These are phyloP conservation scores for Penicillium sp. DNA, from an alignment of 2,329 filamentous ascomycete species.

Conservation along the genomic window DNA sequence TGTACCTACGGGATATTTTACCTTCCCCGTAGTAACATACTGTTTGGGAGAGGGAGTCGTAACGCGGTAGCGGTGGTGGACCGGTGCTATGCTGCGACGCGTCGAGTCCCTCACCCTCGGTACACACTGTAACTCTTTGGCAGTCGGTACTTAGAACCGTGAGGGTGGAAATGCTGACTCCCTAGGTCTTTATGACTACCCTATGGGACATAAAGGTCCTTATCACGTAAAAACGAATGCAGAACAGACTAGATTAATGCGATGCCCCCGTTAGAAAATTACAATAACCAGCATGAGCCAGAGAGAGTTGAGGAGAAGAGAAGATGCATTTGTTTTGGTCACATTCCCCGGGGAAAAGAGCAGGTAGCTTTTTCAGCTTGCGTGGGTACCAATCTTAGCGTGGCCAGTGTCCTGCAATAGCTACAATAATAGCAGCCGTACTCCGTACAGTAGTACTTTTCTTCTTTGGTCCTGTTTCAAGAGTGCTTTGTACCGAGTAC, in stretches of 20 bases:
- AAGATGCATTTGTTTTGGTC: neutral
- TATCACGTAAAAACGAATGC: neutral
- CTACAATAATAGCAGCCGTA: neutral
- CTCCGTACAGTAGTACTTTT: neutral
- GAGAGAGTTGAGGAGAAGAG: neutral
- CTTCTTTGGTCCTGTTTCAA: neutral
- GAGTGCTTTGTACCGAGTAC: neutral
- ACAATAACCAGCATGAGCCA: neutral
- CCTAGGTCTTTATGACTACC: neutral
- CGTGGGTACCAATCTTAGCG: constrained; percentile 1
- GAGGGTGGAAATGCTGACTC: neutral
- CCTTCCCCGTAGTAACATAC: constrained; percentile 1
- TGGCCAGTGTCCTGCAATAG: neutral
- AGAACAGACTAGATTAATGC: neutral
- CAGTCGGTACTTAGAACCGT: constrained; percentile 1
- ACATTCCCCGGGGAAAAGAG: constrained; percentile 3
- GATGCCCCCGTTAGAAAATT: neutral
- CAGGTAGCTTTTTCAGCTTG: neutral
- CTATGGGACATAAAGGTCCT: neutral
- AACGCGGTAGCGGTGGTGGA: neutral
- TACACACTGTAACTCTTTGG: neutral
- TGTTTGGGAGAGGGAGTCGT: neutral
- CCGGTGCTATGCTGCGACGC: neutral
- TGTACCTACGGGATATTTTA: constrained; percentile 2
- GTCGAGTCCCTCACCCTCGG: constrained; percentile 1